Evolutionary conservation across 2,329 filamentous ascomycete species (phyloP), one percentile per base, ranked within the genome.

Genomic region (Thermothelomyces thermophilus): DNA sequence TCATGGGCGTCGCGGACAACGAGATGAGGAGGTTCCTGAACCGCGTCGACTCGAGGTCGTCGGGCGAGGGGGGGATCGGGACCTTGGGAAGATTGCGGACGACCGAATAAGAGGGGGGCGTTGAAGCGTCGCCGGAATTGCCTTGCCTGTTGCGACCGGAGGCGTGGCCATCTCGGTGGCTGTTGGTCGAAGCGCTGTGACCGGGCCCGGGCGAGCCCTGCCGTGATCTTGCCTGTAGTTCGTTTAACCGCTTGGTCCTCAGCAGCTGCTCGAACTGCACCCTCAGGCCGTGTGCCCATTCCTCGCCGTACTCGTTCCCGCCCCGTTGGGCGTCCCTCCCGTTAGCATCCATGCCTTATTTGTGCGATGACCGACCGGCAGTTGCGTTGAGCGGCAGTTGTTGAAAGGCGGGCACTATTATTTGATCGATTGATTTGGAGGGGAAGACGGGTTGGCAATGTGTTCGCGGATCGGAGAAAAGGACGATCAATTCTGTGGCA

Each of bases 191-290:
- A 1, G 73, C 64, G 47, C 70, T 69, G 58, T 82, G 76, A 55
- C 68, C 50, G 54, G 73, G 71, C 57, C 73, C 72, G 35, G 74
- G 84, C 31, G 84, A 84, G 44, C 74, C 72, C 34, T 74, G 76
- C 28, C 75, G 73, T 30, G 80, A 76, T 54, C 77, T 74, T 30
- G 83, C 79, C 60, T 85, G 82, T 44, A 96, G 76, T 56, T 90
- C 87, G 66, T 88, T 90, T 74, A 95, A 82, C 67, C 90, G 82
- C 73, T 87, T 90, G 51, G 87, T 89, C 66, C 87, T 85, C 63
- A 97, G 76, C 53, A 95, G 73, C 57, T 90, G 85, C 66, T 95
- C 88, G 67, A 96, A 96, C 63, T 89, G 86, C 61, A 85, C 73
- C 45, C 87, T 84, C 61, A 97, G 73, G 52, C 90, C 87, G 61